These are phyloP conservation scores for Oropetium thomaeum DNA, from an alignment of 176 grass and related monocot species.

Conservation along the genomic window DNA sequence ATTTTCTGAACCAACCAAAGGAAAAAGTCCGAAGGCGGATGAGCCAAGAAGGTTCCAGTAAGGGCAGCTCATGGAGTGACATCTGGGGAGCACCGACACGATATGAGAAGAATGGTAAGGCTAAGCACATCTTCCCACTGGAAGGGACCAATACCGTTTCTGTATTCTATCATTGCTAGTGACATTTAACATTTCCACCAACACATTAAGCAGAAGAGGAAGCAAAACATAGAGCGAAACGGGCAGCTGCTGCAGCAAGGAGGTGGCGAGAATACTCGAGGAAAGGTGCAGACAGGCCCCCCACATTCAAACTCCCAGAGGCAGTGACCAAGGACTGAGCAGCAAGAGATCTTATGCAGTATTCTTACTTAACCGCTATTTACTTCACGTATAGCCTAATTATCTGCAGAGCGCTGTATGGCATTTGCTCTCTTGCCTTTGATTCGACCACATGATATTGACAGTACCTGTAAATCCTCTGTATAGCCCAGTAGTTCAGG, in stretches of 20 bases:
- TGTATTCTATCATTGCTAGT: not conserved
- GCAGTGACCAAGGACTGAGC: slow-evolving; percentile 59
- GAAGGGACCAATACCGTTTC: not conserved
- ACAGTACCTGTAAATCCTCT: slow-evolving; percentile 40
- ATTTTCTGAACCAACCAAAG: slow-evolving; percentile 29
- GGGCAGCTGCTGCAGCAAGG: slow-evolving; percentile 72
- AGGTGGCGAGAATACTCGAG: slow-evolving; percentile 98
- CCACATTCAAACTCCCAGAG: slow-evolving; percentile 83
- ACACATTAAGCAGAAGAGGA: slow-evolving; percentile 53
- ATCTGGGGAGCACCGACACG: slow-evolving; percentile 72
- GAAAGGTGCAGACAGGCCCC: slow-evolving; percentile 70
- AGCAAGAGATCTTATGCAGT: not conserved
- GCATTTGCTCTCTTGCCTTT: slow-evolving; percentile 24
- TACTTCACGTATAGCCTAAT: slow-evolving; percentile 50
- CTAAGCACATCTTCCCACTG: not conserved
- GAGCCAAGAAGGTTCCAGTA: slow-evolving; percentile 72
- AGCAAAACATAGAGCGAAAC: slow-evolving; percentile 71
- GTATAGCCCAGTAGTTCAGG: slow-evolving; percentile 5
- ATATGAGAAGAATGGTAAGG: slow-evolving; percentile 61
- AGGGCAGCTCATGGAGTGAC: slow-evolving; percentile 68
- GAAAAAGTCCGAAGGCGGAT: slow-evolving; percentile 66
- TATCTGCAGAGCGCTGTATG: slow-evolving; percentile 33
- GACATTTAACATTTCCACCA: slow-evolving; percentile 5
- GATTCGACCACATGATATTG: slow-evolving; percentile 1
- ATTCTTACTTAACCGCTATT: slow-evolving; percentile 25